These are phyloP conservation scores for Podila minutissima DNA, from an alignment of 192 early-diverging fungal species.

Conservation along the genomic window DNA sequence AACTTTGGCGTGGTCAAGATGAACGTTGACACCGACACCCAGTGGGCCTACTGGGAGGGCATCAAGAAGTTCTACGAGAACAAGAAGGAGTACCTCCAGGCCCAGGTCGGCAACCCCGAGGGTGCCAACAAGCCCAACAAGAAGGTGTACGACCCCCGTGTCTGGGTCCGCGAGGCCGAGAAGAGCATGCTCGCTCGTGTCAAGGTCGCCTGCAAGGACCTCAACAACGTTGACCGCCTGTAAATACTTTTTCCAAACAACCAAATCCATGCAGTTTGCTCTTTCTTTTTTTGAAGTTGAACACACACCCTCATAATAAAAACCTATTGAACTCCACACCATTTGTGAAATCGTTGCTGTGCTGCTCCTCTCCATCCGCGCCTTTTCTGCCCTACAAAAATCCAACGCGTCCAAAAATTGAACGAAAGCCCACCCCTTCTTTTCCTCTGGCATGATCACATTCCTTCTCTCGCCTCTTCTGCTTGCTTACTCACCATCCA, in stretches of 20 bases:
- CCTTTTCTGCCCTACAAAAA: too few relatives aligned
- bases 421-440: too few relatives aligned
- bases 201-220: conserved; percentile 79
- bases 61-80: conserved; percentile 87
- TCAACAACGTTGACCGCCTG: conserved; percentile 75
- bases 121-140: conserved; percentile 98
- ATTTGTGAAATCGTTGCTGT: too few relatives aligned
- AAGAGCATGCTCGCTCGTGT: conserved; percentile 89
- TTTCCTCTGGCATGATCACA: too few relatives aligned
- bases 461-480: too few relatives aligned
- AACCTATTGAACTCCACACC: neutral
- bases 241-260: conserved; percentile 46
- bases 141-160: conserved; percentile 98
- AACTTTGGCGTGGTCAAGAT: conserved; percentile 94
- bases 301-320: neutral
- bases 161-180: conserved; percentile 91
- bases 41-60: conserved; percentile 95
- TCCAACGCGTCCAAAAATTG: too few relatives aligned
- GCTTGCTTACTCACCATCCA: too few relatives aligned
- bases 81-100: conserved; percentile 90
- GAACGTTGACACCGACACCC: conserved; percentile 99
- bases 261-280: neutral
- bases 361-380: too few relatives aligned
- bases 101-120: conserved; percentile 96
- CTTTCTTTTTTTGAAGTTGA: neutral